Conservation (phyloP, 345 rosid species). For the Jatropha curcas region DNA sequence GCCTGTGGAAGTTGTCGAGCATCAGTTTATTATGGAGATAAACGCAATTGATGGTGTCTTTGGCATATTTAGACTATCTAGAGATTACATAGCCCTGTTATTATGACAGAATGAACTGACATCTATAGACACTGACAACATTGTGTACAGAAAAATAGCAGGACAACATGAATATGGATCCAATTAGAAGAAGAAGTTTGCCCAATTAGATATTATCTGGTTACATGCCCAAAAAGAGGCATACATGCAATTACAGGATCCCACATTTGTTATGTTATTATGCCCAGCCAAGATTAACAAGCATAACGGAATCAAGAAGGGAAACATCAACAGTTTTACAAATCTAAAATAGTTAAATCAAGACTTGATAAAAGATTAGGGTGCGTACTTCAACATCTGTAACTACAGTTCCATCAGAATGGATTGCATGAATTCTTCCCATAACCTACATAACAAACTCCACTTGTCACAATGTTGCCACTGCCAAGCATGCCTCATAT, state of each 20-base stretch:
- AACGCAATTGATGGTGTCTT: background rate
- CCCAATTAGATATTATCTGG: background rate
- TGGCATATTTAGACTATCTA: background rate
- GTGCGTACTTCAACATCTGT: conserved; percentile 76
- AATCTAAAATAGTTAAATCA: conserved; percentile 3
- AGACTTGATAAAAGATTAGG: background rate
- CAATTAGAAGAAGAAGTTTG: background rate
- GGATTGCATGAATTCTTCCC: conserved; percentile 95
- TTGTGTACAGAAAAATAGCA: background rate
- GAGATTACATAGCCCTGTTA: background rate
- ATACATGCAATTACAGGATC: too few relatives aligned
- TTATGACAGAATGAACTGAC: background rate
- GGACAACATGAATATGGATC: too few relatives aligned
- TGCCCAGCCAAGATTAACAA: background rate
- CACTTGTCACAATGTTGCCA: background rate
- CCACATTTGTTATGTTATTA: background rate
- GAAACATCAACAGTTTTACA: background rate
- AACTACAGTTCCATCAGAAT: conserved; percentile 77
- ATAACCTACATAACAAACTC: conserved; percentile 54
- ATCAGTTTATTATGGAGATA: background rate
- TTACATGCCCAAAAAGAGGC: too few relatives aligned
- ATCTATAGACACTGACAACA: background rate
- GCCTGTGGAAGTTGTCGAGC: conserved; percentile 54
- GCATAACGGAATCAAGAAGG: background rate
- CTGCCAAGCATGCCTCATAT: too few relatives aligned